Evolutionary conservation across 768 basidiomycete genomes (phyloP).

Genomic region (Boletellus sp.): DNA sequence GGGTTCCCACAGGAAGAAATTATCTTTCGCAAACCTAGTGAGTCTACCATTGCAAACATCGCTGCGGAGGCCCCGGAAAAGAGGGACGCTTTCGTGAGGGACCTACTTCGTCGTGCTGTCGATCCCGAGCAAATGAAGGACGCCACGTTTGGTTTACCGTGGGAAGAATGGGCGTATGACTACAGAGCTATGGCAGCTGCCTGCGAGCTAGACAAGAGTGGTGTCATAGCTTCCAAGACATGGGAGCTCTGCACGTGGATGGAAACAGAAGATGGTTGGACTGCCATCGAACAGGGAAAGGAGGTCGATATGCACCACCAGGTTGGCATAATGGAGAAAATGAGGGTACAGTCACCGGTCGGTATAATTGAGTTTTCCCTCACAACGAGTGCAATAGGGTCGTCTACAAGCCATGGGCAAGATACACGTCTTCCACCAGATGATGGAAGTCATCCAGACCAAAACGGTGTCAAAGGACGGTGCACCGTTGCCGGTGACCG

Average conservation of each 20-base stretch:
- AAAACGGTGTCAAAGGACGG: conserved; percentile 29
- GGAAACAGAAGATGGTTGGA: conserved; percentile 27
- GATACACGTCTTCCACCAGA: conserved; percentile 27
- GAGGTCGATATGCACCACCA: conserved; percentile 19
- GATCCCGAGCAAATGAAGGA: conserved; percentile 30
- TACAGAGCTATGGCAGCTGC: conserved; percentile 29
- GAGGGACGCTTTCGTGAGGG: conserved; percentile 23
- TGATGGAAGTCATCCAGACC: conserved; percentile 33
- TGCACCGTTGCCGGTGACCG: conserved; percentile 21
- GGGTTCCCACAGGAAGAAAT: conserved; percentile 29
- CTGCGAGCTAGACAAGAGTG: conserved; percentile 18
- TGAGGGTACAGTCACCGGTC: conserved; percentile 19
- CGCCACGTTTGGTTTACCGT: conserved; percentile 25
- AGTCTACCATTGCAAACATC: conserved; percentile 24
- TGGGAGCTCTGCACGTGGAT: conserved; percentile 35
- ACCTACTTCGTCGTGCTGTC: conserved; percentile 26
- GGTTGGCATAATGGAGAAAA: conserved; percentile 28
- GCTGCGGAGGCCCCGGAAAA: conserved; percentile 24
- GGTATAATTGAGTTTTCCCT: not conserved
- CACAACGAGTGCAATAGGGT: conserved; percentile 13
- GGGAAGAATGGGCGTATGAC: conserved; percentile 34
- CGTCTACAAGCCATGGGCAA: conserved; percentile 31
- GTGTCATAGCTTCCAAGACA: conserved; percentile 16
- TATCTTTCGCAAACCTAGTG: conserved; percentile 30
- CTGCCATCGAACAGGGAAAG: conserved; percentile 27